phyloP scores from a whole-genome alignment of 1,284 basidiomycete genomes.

The Agaricales sp. region DNA sequence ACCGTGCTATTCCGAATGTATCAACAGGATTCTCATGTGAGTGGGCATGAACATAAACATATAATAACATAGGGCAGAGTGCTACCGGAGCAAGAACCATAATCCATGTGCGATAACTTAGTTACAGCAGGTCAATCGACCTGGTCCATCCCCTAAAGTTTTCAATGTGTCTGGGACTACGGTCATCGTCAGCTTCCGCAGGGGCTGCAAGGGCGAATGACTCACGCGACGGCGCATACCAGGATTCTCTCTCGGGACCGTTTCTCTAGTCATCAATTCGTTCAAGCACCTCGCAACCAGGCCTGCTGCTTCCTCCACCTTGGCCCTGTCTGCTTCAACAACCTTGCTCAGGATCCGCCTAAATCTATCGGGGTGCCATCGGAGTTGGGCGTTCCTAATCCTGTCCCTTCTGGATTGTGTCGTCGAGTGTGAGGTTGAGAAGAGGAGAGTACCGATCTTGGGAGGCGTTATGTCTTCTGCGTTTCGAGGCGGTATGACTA shows the following conservation, averaged over 20 bases:
- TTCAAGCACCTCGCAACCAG: slow-evolving; percentile 62
- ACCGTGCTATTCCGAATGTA: background rate
- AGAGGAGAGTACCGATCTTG: slow-evolving; percentile 42
- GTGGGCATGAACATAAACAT: background rate
- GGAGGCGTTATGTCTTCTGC: slow-evolving; percentile 39
- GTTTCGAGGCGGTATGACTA: slow-evolving; percentile 28
- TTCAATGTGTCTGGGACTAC: slow-evolving; percentile 1
- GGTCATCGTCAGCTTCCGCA: background rate
- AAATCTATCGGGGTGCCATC: slow-evolving; percentile 76
- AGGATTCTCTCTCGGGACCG: background rate
- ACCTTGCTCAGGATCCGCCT: slow-evolving; percentile 42
- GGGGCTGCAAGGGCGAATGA: background rate
- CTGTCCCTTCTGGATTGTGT: slow-evolving; percentile 49
- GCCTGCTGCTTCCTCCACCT: slow-evolving; percentile 59
- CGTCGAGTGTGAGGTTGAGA: slow-evolving; percentile 51
- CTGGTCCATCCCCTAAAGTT: background rate
- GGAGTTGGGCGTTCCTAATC: slow-evolving; percentile 49
- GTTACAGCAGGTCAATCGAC: too few species aligned
- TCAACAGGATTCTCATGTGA: background rate
- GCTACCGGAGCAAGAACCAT: background rate
- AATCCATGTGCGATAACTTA: too few species aligned
- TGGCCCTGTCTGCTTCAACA: slow-evolving; percentile 37
- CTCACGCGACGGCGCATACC: background rate
- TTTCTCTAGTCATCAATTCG: slow-evolving; percentile 43
- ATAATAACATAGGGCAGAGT: background rate